Conservation (phyloP, 495 filamentous ascomycete genomes). For the Daldinia concentrica region DNA sequence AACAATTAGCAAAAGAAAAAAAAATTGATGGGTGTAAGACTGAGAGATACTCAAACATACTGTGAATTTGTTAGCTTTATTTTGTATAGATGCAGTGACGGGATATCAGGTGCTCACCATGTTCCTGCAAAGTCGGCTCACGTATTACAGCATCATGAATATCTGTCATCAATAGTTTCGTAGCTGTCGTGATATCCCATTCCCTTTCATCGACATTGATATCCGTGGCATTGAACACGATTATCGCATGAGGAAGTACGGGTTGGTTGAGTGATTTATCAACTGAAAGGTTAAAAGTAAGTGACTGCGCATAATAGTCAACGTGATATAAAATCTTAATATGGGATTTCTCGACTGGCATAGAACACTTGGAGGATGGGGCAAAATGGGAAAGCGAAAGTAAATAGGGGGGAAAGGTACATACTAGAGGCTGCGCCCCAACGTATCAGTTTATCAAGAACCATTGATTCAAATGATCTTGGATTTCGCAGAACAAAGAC, state of each 20-base stretch:
- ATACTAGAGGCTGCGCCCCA: constrained; percentile 50
- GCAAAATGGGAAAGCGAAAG: constrained; percentile 41
- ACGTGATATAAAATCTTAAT: no score
- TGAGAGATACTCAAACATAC: constrained; percentile 9
- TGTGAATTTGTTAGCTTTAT: constrained; percentile 11
- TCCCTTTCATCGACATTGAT: constrained; percentile 53
- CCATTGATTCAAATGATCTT: constrained; percentile 50
- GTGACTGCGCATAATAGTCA: background rate
- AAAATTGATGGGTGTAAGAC: background rate
- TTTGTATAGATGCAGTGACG: background rate
- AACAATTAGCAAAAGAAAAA: background rate
- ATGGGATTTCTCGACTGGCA: no score
- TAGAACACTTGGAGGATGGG: background rate
- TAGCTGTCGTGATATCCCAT: constrained; percentile 61
- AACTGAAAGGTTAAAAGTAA: constrained; percentile 33
- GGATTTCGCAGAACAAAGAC: constrained; percentile 62
- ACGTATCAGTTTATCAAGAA: constrained; percentile 55
- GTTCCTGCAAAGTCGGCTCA: constrained; percentile 43
- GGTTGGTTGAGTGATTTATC: constrained; percentile 67
- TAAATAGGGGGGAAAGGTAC: constrained; percentile 30
- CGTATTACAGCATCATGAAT: constrained; percentile 42
- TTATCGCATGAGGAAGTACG: constrained; percentile 62
- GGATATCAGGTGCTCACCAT: constrained; percentile 37
- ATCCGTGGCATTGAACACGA: constrained; percentile 63
- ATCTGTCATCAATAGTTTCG: constrained; percentile 50